Evolutionary conservation across 1,284 basidiomycete genomes (phyloP).

Genomic region (Irpex lacteus): DNA sequence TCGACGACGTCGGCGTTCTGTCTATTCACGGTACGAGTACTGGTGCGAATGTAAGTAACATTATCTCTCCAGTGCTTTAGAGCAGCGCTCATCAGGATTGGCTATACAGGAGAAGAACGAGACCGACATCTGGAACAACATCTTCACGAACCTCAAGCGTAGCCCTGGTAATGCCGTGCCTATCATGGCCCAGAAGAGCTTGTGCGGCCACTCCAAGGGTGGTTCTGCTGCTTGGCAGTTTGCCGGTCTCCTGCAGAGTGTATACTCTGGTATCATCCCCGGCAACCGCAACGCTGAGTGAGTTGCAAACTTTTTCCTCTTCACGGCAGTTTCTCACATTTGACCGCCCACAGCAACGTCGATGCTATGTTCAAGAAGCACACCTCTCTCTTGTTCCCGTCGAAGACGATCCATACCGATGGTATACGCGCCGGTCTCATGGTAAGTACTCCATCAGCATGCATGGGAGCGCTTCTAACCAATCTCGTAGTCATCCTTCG

Average conservation of each 20-base stretch:
- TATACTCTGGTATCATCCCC: constrained; percentile 88
- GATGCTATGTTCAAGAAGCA: constrained; percentile 91
- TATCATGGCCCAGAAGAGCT: constrained; percentile 95
- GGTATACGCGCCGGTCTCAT: constrained; percentile 89
- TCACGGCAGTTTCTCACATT: constrained; percentile 20
- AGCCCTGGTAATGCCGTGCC: constrained; percentile 94
- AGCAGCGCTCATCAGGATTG: constrained; percentile 3
- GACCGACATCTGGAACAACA: constrained; percentile 94
- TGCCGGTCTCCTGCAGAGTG: constrained; percentile 87
- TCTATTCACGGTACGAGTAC: constrained; percentile 96
- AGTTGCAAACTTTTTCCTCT: constrained; percentile 28
- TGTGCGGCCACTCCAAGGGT: constrained; percentile 95
- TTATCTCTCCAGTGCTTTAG: background rate
- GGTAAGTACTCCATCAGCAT: constrained; percentile 40
- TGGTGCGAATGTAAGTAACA: constrained; percentile 73
- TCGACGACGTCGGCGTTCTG: constrained; percentile 88
- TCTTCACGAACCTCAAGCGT: constrained; percentile 85
- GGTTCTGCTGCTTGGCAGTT: constrained; percentile 98
- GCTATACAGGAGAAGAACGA: constrained; percentile 88
- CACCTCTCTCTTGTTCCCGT: constrained; percentile 94
- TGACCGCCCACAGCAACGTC: constrained; percentile 66
- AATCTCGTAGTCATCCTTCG: constrained; percentile 80
- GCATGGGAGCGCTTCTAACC: too few relatives aligned
- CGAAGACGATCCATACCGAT: constrained; percentile 91
- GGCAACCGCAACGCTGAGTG: constrained; percentile 96